Conservation (phyloP, 2,329 filamentous ascomycete species). For the Ciborinia camelliae region DNA sequence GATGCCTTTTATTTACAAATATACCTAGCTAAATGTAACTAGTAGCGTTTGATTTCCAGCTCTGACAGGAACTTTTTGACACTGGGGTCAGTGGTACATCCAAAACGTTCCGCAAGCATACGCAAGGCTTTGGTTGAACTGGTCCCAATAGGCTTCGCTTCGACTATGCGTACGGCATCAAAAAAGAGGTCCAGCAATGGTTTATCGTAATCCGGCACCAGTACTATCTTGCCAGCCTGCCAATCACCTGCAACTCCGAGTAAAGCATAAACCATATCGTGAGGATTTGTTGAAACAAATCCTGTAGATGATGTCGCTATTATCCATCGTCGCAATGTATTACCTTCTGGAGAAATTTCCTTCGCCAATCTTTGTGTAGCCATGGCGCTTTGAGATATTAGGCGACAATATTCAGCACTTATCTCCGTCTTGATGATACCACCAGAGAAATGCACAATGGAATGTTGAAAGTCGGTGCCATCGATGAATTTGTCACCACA, state of each 20-base stretch:
- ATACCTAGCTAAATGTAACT: not conserved
- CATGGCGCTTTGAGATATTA: too few species aligned
- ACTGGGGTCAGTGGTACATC: not conserved
- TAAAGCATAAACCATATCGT: not conserved
- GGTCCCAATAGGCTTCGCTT: fast-evolving
- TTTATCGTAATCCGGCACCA: not conserved
- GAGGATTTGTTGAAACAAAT: not conserved
- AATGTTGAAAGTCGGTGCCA: too few species aligned
- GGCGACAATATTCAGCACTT: too few species aligned
- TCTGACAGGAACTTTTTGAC: not conserved
- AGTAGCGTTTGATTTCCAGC: not conserved
- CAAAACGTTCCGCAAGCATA: not conserved
- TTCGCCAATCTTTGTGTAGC: too few species aligned
- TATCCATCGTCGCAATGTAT: too few species aligned
- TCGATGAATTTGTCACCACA: too few species aligned
- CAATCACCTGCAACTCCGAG: not conserved
- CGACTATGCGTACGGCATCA: not conserved
- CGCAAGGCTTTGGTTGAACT: fast-evolving
- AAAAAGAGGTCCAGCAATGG: not conserved
- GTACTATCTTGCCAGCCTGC: not conserved
- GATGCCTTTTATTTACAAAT: too few species aligned
- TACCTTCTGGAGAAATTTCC: too few species aligned
- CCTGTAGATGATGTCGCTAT: too few species aligned
- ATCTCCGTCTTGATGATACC: too few species aligned
- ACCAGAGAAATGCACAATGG: too few species aligned